Conservation (phyloP, 2,329 filamentous ascomycete genomes). For the Cryoendolithus antarcticus region DNA sequence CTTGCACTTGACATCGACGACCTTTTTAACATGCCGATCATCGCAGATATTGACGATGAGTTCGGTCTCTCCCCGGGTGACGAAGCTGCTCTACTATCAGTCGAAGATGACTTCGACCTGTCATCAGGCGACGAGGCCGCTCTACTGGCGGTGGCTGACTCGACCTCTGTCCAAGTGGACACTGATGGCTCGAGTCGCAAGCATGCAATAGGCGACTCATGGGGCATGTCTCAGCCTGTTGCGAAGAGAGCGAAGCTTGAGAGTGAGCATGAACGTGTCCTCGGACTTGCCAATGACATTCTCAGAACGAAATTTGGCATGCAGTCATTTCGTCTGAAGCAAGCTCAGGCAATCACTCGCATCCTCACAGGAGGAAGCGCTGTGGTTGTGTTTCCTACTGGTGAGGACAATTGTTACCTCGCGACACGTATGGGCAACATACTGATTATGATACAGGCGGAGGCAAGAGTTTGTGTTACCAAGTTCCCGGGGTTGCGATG, state of each 20-base stretch:
- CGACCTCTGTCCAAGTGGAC: too few relatives aligned
- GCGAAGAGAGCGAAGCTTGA: too few relatives aligned
- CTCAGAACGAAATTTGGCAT: constrained; percentile 32
- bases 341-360: constrained; percentile 32
- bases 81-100: constrained; percentile 26
- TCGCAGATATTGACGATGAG: constrained; percentile 10
- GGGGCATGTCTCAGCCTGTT: too few relatives aligned
- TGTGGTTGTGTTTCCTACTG: constrained; percentile 31
- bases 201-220: too few relatives aligned
- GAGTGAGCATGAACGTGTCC: too few relatives aligned
- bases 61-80: constrained; percentile 17
- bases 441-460: constrained; percentile 15
- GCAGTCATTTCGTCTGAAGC: constrained; percentile 32
- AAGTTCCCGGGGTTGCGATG: constrained; percentile 33
- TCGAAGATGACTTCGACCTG: constrained; percentile 27
- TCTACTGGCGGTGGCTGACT: too few relatives aligned
- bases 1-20: too few relatives aligned
- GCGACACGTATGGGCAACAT: too few relatives aligned
- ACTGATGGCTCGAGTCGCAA: too few relatives aligned
- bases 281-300: constrained; percentile 18
- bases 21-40: too few relatives aligned
- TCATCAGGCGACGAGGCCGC: constrained; percentile 6
- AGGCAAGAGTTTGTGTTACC: constrained; percentile 32
- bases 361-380: constrained; percentile 33
- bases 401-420: constrained; percentile 1